Evolutionary conservation across 306 rosid species (phyloP), one percentile per base, ranked within the genome.

Genomic region (Lagenaria siceraria): DNA sequence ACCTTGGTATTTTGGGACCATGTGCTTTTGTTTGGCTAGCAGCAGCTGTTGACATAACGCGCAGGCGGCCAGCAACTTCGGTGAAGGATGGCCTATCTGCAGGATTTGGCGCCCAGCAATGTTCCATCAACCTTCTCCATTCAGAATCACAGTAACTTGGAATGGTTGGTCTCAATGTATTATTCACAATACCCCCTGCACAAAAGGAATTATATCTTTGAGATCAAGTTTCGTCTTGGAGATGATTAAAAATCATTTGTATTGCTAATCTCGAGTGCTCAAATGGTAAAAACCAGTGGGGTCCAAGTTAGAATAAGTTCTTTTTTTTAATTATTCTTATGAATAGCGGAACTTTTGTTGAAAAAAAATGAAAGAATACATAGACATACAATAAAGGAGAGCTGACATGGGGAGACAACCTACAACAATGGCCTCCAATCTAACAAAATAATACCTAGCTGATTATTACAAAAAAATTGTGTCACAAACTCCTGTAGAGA

Each of bases 81-180:
- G 98, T 90, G 87, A 94, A 94, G 14, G 93, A 89, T 65, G 98
- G 98, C 85, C 98, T 84, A n/a, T 43, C 87, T 7, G 87, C 73
- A 17, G 98, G 98, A 83, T 90, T 91, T 55, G 98, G 98, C 10
- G 96, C 97, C 98, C 98, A 94, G 82, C 98, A 94, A 87, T 90
- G 91, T 84, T 94, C 98, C 98, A 94, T 91, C 76, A 94, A 86
- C 58, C 78, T 82, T 79, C 87, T 85, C 98, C 98, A 94, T 54
- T 94, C 97, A 2, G 80, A 22, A 86, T 94, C 98, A 38, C 98
- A 94, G 54, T 80, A 81, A 78, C 90, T 85, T 5, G 98, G 98
- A 63, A 94, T 89, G 19, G 88, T 83, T 54, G 98, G 98, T 85
- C 98, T 91, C 84, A 94, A 77, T 48, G 95, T 88, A 87, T 91